phyloP scores from a whole-genome alignment of 495 filamentous ascomycete genomes.

The Articulospora tetracladia region DNA sequence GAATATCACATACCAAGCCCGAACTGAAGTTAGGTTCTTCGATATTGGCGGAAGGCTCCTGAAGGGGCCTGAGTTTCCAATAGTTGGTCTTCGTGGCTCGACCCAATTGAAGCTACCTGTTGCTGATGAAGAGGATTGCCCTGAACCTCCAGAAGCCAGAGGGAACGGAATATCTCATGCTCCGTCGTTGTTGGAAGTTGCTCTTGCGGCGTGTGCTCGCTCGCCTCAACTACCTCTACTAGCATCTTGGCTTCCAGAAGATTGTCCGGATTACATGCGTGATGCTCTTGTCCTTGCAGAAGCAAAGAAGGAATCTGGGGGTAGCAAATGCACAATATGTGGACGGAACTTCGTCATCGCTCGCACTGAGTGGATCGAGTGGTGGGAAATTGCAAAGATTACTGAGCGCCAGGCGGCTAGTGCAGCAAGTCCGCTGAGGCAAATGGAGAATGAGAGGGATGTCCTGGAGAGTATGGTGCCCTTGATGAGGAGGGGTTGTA shows the following conservation, averaged over 20 bases:
- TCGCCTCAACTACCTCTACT: slow-evolving; percentile 19
- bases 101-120: slow-evolving; percentile 4
- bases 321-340: slow-evolving; percentile 58
- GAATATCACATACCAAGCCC: slow-evolving; percentile 20
- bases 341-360: slow-evolving; percentile 51
- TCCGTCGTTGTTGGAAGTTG: slow-evolving; percentile 27
- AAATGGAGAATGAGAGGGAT: slow-evolving; percentile 25
- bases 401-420: slow-evolving; percentile 1
- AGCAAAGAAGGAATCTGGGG: slow-evolving; percentile 45
- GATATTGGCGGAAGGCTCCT: slow-evolving; percentile 17
- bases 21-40: slow-evolving; percentile 23
- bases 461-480: slow-evolving; percentile 43
- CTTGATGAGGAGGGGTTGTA: slow-evolving; percentile 62
- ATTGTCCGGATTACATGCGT: slow-evolving; percentile 31
- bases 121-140: slow-evolving; percentile 1
- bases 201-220: slow-evolving; percentile 21
- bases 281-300: slow-evolving; percentile 26
- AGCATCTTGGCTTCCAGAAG: slow-evolving; percentile 12
- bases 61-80: slow-evolving; percentile 25
- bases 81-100: neutral
- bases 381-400: slow-evolving; percentile 49
- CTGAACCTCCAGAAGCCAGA: slow-evolving; percentile 8
- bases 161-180: slow-evolving; percentile 13
- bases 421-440: slow-evolving; percentile 19
- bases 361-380: slow-evolving; percentile 69